These are phyloP conservation scores for Staphylotrichum tortipilum DNA, from an alignment of 495 filamentous ascomycete species.

Conservation along the genomic window DNA sequence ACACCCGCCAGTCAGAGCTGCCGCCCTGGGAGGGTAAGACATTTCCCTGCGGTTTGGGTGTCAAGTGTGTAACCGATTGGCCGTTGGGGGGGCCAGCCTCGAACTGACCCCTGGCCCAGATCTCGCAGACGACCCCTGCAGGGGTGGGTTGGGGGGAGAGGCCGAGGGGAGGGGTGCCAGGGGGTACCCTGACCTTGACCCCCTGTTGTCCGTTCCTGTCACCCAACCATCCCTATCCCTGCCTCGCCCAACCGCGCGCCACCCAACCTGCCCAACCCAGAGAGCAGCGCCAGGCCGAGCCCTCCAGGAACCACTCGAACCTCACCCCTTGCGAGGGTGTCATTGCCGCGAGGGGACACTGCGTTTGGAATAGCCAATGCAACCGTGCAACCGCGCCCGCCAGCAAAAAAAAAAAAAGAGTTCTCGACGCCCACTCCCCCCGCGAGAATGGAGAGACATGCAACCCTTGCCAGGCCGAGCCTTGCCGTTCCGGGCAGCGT, in stretches of 20 bases:
- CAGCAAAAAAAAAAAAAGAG: background rate
- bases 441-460: background rate
- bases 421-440: slow-evolving; percentile 3
- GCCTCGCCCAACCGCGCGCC: slow-evolving; percentile 19
- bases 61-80: slow-evolving; percentile 21
- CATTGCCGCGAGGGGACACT: slow-evolving; percentile 4
- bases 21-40: background rate
- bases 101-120: slow-evolving; percentile 11
- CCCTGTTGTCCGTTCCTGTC: no score
- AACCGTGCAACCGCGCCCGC: background rate
- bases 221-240: slow-evolving; percentile 4
- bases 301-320: no score
- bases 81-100: background rate
- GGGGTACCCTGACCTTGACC: no score
- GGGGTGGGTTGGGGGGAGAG: no score
- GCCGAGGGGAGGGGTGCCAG: no score
- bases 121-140: slow-evolving; percentile 13
- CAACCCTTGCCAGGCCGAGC: background rate
- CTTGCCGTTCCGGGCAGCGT: background rate
- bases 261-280: background rate
- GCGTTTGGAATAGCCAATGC: no score
- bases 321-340: background rate
- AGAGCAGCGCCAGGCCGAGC: background rate
- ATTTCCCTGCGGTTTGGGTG: slow-evolving; percentile 1
- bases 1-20: background rate